These are phyloP conservation scores for Candida buenavistaensis DNA, from an alignment of 1,139 yeast genomes.

Conservation along the genomic window DNA sequence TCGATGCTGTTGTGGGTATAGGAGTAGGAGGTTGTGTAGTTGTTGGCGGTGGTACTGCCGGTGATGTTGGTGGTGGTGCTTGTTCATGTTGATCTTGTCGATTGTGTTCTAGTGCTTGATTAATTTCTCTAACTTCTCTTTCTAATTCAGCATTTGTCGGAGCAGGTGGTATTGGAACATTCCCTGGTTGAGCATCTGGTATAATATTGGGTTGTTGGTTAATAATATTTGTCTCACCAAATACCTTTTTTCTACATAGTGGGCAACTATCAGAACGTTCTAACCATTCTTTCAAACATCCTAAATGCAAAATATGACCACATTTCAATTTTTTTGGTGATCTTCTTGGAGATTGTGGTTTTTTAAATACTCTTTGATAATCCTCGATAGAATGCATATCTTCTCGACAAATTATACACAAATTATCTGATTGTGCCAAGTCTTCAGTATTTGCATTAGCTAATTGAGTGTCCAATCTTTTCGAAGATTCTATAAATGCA, in stretches of 20 bases:
- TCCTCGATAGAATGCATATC: slow-evolving; percentile 58
- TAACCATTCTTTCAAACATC: slow-evolving; percentile 91
- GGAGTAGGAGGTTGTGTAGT: too few species aligned
- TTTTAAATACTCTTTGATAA: slow-evolving; percentile 23
- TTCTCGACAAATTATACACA: slow-evolving; percentile 85
- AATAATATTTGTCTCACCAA: too few species aligned
- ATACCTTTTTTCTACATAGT: slow-evolving; percentile 79
- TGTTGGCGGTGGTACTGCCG: slow-evolving; percentile 1
- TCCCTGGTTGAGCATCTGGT: slow-evolving; percentile 7
- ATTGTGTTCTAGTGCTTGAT: slow-evolving; percentile 2
- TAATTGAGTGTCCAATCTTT: slow-evolving; percentile 64
- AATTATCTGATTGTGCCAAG: slow-evolving; percentile 54
- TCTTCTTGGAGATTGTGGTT: slow-evolving; percentile 38
- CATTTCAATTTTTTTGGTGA: slow-evolving; percentile 78
- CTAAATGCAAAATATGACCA: slow-evolving; percentile 85
- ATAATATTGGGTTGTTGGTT: slow-evolving; percentile 5
- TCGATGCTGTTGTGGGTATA: too few species aligned
- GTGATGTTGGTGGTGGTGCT: background rate
- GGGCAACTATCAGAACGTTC: slow-evolving; percentile 93
- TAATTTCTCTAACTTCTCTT: slow-evolving; percentile 5
- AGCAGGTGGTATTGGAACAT: slow-evolving; percentile 1
- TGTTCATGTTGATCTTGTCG: slow-evolving; percentile 2
- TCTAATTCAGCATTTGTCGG: slow-evolving; percentile 4
- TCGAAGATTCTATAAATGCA: slow-evolving; percentile 60
- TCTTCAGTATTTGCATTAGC: slow-evolving; percentile 63